Evolutionary conservation across 208 protist genomes (phyloP), one percentile per base, ranked within the genome.

Genomic region (Histomonas meleagridis): DNA sequence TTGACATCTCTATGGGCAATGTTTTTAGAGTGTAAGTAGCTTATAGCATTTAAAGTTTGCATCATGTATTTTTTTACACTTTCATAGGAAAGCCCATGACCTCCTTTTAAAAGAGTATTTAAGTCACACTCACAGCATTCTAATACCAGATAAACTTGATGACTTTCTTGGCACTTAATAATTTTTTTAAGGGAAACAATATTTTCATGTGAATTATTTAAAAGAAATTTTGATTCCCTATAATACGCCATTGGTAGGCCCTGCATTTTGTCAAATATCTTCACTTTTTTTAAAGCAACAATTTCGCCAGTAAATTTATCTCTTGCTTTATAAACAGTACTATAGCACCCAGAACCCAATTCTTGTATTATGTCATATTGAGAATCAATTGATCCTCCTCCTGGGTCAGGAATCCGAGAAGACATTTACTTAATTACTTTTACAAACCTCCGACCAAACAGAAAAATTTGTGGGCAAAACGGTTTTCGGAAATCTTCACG

Each of bases 131-230:
- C 40, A 40, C 46, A 86, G 26, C 55, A 86, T 21, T 57, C 46
- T 40, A 86, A 86, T 57, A 86, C 35, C 32, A 86, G 46, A 40
- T 86, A 86, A 55, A 86, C 76, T 40, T 86, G 32, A 32, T 43
- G 40, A n/a, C n/a, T n/a, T 16, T 57, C 46, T 55, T 51, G 26
- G 4, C 60, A 32, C 21, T 40, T 86, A 18, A 26, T 23, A 55
- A 86, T 46, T 16, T 32, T 26, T 38, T 51, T 51, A 0, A 86
- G 28, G n/a, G 4, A 55, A 16, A 46, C 35, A 26, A 86, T 86
- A 86, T 86, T 86, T 55, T 43, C 40, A 21, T 86, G 76, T n/a
- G n/a, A n/a, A 21, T 60, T 60, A 9, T 32, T 38, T 32, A 40
- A 32, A n/a, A 86, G 46, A 38, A 86, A 38, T 1, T 12, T 51